phyloP scores from a whole-genome alignment of 805 yeast species.

The Ogataea nitratoaversa region DNA sequence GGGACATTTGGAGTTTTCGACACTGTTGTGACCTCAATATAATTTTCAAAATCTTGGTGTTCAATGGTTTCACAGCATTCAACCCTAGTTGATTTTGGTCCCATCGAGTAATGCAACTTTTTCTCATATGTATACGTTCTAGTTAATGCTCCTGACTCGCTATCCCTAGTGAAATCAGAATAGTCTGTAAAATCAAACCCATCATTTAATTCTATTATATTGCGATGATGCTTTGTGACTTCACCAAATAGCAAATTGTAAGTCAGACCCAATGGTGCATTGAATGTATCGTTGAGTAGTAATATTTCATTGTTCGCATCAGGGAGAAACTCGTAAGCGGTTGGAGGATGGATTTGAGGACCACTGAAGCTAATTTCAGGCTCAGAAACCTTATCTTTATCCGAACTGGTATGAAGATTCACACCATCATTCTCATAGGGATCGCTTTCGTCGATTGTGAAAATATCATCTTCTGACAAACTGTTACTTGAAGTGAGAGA shows the following conservation, averaged over 20 bases:
- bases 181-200: constrained; percentile 43
- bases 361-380: too few species aligned
- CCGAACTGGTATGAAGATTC: too few species aligned
- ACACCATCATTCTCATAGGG: constrained; percentile 15
- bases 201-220: constrained; percentile 39
- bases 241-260: constrained; percentile 69
- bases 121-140: constrained; percentile 66
- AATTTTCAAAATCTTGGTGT: constrained; percentile 46
- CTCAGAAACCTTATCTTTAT: too few species aligned
- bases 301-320: constrained; percentile 46
- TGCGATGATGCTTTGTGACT: constrained; percentile 38
- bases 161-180: constrained; percentile 31
- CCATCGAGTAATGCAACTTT: constrained; percentile 75
- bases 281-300: constrained; percentile 45
- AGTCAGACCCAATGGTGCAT: constrained; percentile 76
- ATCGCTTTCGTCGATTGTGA: constrained; percentile 30
- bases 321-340: constrained; percentile 43
- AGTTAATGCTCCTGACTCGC: constrained; percentile 38
- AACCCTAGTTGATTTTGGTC: constrained; percentile 85
- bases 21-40: constrained; percentile 56
- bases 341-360: constrained; percentile 58
- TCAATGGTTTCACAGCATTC: constrained; percentile 57
- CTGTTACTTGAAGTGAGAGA: constrained; percentile 12
- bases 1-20: constrained; percentile 93
- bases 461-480: constrained; percentile 28